Base-by-base conservation (phyloP, 2,329 filamentous ascomycete species). In the Aspergillus pseudoterreus region DNA sequence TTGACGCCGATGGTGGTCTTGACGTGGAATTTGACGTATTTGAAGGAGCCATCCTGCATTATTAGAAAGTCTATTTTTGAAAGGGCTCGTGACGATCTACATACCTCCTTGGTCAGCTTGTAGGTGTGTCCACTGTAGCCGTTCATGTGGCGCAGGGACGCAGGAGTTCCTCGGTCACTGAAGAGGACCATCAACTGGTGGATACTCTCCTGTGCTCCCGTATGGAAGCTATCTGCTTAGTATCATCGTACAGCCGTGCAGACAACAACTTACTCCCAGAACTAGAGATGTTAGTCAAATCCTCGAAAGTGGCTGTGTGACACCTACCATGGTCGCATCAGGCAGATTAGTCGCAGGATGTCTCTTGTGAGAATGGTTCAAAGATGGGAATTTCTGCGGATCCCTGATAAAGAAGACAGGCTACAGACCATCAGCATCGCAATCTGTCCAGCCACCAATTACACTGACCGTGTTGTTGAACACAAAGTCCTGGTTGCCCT, bases 401-500 rank as follows among this genome's bases (percentile, higher is more conserved):
- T 89, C 86, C 5, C 75, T 67, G 41, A 88, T 64, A 67, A 90
- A 89, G 73, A 89, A 89, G 0, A 87, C 81, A 0, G 86, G 85
- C 61, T 68, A 22, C 3, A 24, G 1, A 24, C 35, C 11, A 9
- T 48, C n/a, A 48, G 46, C 39, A 8, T 6, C 6, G 9, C 39
- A n/a, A 42, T 19, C 19, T 19, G 2, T 4, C 17, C 5, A 42
- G 14, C 1, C 14, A 12, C 2, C 39, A 17, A 10, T 2, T 12
- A 21, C 17, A 42, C 39, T 12, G 19, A 42, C 39, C 11, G 39
- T 88, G 57, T 89, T 84, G 71, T 90, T 90, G 32, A 85, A 85
- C 2, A 88, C 83, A 27, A 88, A 75, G 56, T 90, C 86, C 82
- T 84, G 88, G 59, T 87, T 89, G 11, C 86, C 87, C 62, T 90